Base-by-base conservation (phyloP, 768 basidiomycete species). In the Mycena alexandri region DNA sequence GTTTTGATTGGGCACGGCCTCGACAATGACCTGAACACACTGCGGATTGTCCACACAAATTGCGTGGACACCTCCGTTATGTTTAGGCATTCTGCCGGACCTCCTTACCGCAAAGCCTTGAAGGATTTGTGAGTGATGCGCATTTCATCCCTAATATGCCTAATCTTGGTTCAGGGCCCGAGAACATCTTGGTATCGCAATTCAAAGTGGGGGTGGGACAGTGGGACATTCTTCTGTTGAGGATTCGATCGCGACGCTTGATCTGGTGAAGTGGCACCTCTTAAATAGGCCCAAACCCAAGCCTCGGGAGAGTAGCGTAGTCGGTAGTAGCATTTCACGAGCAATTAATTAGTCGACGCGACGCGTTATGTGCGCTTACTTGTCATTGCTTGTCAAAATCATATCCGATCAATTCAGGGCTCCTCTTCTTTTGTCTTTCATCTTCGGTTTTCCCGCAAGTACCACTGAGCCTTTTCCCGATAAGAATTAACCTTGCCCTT, bases 11-110 rank as follows among this genome's bases (percentile, higher is more conserved):
- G 97, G 2, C 92, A 93, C 78, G 93, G 91, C 0, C 84, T 99
- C 21, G 97, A 99, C 69, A 99, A 99, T 77, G 98, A 99, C 76
- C 80, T 99, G 70, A 93, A 91, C 76, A 92, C 97, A 10, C 80
- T 99, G 69, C 86, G 98, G 17, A 89, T 99, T 72, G 80, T 99
- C 1, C 98, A 99, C 76, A 85, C 87, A 65, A 87, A 83, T 67
- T 90, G 95, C 67, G 85, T 99, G 34, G 98, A 99, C 74, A 99
- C 98, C 0, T 91, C 89, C 0, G 80, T 92, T 17, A 81, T 99
- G 16, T 97, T 96, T 73, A 95, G 94, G 11, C 98, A 99, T 77
- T 75, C 77, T 16, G 79, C 83, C 25, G 87, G 90, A 0, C 83
- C 87, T 13, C 96, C 97, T 5, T 97, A 89, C 76, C 85, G 95